Conservation (phyloP, 1,284 basidiomycete species). For the Cyathus olla region DNA sequence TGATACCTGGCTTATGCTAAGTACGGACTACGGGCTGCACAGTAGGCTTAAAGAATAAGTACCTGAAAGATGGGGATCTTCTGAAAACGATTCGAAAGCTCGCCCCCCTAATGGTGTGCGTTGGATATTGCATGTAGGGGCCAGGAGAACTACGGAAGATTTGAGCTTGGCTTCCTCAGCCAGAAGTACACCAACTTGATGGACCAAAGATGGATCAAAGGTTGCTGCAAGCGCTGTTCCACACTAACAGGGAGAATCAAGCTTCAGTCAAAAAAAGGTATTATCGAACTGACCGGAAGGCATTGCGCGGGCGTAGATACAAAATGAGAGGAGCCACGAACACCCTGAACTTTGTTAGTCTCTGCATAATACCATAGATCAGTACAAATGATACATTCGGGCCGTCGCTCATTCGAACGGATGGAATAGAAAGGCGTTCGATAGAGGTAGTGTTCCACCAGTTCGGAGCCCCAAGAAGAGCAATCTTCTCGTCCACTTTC, state of each 20-base stretch:
- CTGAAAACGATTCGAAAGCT: conserved; percentile 79
- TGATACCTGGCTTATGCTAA: conserved; percentile 49
- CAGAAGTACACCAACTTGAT: conserved; percentile 66
- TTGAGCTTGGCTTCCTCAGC: conserved; percentile 73
- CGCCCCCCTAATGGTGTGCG: conserved; percentile 71
- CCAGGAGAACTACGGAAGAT: conserved; percentile 70
- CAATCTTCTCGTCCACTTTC: conserved; percentile 71
- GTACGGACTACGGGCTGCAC: background rate
- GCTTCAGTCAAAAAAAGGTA: conserved; percentile 1
- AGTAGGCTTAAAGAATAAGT: conserved; percentile 7
- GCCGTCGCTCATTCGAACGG: conserved; percentile 75
- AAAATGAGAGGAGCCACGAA: conserved; percentile 76
- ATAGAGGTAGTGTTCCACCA: conserved; percentile 79
- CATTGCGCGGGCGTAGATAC: conserved; percentile 71
- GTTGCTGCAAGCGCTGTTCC: conserved; percentile 77
- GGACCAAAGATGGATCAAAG: conserved; percentile 67
- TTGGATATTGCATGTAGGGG: conserved; percentile 80
- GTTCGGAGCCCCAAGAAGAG: conserved; percentile 71
- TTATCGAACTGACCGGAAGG: conserved; percentile 56
- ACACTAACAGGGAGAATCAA: conserved; percentile 52
- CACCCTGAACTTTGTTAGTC: conserved; percentile 54
- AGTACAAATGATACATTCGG: conserved; percentile 56
- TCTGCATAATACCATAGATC: background rate
- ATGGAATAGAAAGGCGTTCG: conserved; percentile 67
- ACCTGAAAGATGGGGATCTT: conserved; percentile 76